Base-by-base conservation (phyloP, 202 grass and related monocot genomes). In the Setaria italica region DNA sequence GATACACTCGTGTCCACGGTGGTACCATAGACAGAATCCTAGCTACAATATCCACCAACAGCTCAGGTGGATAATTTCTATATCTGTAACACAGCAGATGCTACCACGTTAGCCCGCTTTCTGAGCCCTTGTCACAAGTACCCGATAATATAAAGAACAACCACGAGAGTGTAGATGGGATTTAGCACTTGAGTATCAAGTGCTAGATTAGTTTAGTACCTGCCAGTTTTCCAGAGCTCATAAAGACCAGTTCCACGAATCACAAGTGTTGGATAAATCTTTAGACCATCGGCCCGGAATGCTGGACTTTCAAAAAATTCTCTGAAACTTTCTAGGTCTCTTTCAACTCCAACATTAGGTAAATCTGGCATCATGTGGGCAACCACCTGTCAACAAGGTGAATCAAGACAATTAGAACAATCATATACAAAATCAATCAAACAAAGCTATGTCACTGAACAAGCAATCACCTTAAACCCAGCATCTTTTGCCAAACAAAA, bases 401-500 rank as follows among this genome's bases (percentile, higher is more conserved):
- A 80, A 71, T 51, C 43, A 62, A 51, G 10, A 51, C 14, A 15
- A 85, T 73, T 84, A 87, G 1, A 60, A 70, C 2, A 56, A 60
- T 42, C 62, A 73, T 67, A 70, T 48, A 11, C 15, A 85, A 85
- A 34, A 2, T 16, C 13, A 55, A 88, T 30, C 37, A 57, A 62
- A 62, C 11, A 79, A 54, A 41, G 39, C 39, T 37, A 37, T 37
- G 29, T 54, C 17, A 41, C 45, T 29, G 6, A 71, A 35, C 3
- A 65, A 78, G 54, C n/a, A 64, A 75, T 43, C n/a, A 99, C 97
- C 89, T 99, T 99, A 87, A 99, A 99, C 55, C 97, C 97, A 67
- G 97, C 97, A 97, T 99, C 97, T 89, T 99, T 99, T 70, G 94
- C 97, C 80, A 99, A 94, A 85, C 92, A 96, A 87, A 99, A 99